Base-by-base conservation (phyloP, 1,284 basidiomycete species). In the Malassezia restricta region DNA sequence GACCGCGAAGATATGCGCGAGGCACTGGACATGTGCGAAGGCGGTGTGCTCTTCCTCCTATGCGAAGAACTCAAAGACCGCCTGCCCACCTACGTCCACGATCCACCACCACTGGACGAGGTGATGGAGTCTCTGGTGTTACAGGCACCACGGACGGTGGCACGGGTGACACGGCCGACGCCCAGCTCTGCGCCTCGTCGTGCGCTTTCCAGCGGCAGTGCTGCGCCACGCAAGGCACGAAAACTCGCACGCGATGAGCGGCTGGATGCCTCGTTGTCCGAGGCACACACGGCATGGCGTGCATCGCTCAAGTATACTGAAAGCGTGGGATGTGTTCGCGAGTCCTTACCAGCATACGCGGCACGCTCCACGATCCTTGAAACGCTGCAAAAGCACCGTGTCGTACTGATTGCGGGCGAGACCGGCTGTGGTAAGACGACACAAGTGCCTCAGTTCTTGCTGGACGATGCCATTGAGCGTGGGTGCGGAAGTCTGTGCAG, bases 391-490 rank as follows among this genome's bases (percentile, higher is more conserved):
- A 43, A 40, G 29, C 58, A 60, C 31, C 62, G 63, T 6, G 54
- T 64, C 24, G 49, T 62, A 27, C 56, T 68, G 43, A 43, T 61
- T 24, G 60, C 65, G 0, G 63, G 54, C 58, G 58, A 57, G 69
- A 80, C 79, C 6, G 87, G 90, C 49, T 88, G 85, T 57, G 91
- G 90, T 31, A 95, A 95, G 74, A 89, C 86, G 53, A 75, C 75
- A 17, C 66, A 75, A 83, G 83, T 90, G 14, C 89, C 88, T 12
- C 89, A 92, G 68, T 91, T 88, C 62, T 61, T 75, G n/a, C 62
- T 75, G 30, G 90, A 95, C 66, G 81, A 78, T 53, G 79, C 86
- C 42, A 90, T 94, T 54, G 62, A 76, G 7, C 74, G 78, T 0
- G 77, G 78, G 5, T 74, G 76, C 30, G 88, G 87, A 8, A 81